Base-by-base conservation (phyloP, 768 basidiomycete species). In the Pisolithus tinctorius region DNA sequence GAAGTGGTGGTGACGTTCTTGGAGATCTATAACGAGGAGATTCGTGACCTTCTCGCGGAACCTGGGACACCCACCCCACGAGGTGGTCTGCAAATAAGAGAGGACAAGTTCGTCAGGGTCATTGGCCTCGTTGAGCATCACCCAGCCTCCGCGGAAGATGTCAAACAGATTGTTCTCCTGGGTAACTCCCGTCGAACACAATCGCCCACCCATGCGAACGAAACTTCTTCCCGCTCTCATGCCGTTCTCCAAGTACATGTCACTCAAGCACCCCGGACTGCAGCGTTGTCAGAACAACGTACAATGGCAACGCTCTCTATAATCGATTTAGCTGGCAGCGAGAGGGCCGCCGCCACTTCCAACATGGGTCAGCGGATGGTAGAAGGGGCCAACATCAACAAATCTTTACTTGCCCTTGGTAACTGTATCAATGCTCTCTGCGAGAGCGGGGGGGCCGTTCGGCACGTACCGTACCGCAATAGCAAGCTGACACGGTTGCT, bases 301-400 rank as follows among this genome's bases (percentile, higher is more conserved):
- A 88, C 84, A 0, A 82, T 94, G 66, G 96, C 84, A 13, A 95
- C 93, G 3, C 80, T 99, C 13, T 95, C 93, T 23, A 97, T 99
- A 62, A 99, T 99, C 62, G 96, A 99, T 71, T 76, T 99, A 51
- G 96, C 96, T 6, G 96, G 96, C 26, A 95, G 92, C 60, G 96
- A 99, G 65, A 83, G 96, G 13, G 96, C 96, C 16, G 88, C 93
- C 16, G 96, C 93, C 0, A 98, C 95, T 6, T 84, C 80, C 36
- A 99, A 99, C 69, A 94, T 96, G 86, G 96, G 96, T 27, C 88
- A 94, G 61, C 86, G 96, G 17, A 95, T 98, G 89, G 84, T 94
- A 36, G 96, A 99, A 66, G 96, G 96, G 34, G 94, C 95, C 52
- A 97, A 98, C 65, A 99, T 99, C 74, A 99, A 99, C 73, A 95